These are phyloP conservation scores for Pilaira anomala DNA, from an alignment of 192 early-diverging fungal genomes.

Conservation along the genomic window DNA sequence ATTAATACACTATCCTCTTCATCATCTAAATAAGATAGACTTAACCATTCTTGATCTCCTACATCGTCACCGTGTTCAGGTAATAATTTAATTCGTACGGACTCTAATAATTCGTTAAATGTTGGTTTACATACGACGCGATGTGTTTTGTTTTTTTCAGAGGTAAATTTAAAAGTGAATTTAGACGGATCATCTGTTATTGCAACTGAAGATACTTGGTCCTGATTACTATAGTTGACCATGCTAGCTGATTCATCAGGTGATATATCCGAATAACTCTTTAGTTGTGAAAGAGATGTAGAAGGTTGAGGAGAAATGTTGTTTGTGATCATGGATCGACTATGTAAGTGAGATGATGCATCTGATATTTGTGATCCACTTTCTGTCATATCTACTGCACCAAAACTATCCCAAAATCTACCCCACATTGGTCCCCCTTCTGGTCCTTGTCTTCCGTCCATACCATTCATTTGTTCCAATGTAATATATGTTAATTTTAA, in stretches of 20 bases:
- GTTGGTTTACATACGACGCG: constrained; percentile 53
- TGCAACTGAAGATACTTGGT: constrained; percentile 16
- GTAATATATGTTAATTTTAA: constrained; percentile 76
- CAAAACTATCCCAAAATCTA: constrained; percentile 47
- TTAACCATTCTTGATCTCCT: constrained; percentile 33
- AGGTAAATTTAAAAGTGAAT: constrained; percentile 60
- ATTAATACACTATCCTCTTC: constrained; percentile 82
- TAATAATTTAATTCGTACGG: constrained; percentile 56
- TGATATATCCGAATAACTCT: constrained; percentile 55
- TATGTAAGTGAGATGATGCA: constrained; percentile 11
- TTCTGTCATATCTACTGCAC: constrained; percentile 35
- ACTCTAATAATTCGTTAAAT: constrained; percentile 49
- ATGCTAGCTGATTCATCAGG: constrained; percentile 60
- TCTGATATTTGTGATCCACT: constrained; percentile 37
- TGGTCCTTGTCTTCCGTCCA: constrained; percentile 32
- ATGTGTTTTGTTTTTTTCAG: constrained; percentile 60
- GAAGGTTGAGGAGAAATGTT: constrained; percentile 31
- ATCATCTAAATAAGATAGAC: constrained; percentile 80
- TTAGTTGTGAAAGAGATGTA: constrained; percentile 42
- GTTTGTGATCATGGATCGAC: not conserved
- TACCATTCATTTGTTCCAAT: constrained; percentile 68
- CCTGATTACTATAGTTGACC: constrained; percentile 41
- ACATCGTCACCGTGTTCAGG: constrained; percentile 34
- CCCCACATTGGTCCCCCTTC: constrained; percentile 45
- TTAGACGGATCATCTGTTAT: constrained; percentile 11